These are phyloP conservation scores for Brassica rapa DNA, from an alignment of 345 rosid species.

Conservation along the genomic window DNA sequence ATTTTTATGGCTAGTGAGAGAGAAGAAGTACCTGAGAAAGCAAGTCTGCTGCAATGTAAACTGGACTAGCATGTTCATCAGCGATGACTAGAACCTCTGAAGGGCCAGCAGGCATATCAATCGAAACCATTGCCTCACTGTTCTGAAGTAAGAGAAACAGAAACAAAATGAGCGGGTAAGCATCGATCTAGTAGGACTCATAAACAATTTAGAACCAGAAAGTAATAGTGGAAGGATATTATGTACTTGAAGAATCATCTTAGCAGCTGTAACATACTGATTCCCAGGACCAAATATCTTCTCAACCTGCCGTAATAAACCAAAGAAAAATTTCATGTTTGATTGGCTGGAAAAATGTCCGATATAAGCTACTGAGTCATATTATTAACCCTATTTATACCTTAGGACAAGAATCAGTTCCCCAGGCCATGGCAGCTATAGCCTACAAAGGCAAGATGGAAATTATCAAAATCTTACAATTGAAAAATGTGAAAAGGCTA, in stretches of 20 bases:
- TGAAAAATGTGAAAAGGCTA: not conserved
- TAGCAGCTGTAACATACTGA: conserved; percentile 95
- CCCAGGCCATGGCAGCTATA: conserved; percentile 97
- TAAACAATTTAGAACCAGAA: not conserved
- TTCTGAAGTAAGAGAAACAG: conserved; percentile 50
- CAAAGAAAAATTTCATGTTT: conserved; percentile 1
- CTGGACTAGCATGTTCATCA: conserved; percentile 76
- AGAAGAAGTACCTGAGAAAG: conserved; percentile 81
- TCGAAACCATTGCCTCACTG: conserved; percentile 97
- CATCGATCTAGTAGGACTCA: not conserved
- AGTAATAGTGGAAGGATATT: conserved; percentile 10
- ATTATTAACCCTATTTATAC: conserved; percentile 34
- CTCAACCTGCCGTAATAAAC: conserved; percentile 63
- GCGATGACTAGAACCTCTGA: conserved; percentile 95
- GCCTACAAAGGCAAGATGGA: conserved; percentile 52
- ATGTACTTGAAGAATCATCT: conserved; percentile 89
- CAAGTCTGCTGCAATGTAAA: conserved; percentile 90
- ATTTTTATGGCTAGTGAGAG: too few relatives aligned
- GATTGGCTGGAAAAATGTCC: not conserved
- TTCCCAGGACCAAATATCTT: conserved; percentile 94
- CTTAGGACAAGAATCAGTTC: conserved; percentile 94
- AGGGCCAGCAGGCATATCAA: conserved; percentile 99
- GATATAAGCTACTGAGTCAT: too few relatives aligned
- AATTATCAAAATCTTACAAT: conserved; percentile 4
- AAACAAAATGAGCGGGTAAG: conserved; percentile 3